These are phyloP conservation scores for Helichrysum umbraculigerum DNA, from an alignment of 129 eudicot species.

Conservation along the genomic window DNA sequence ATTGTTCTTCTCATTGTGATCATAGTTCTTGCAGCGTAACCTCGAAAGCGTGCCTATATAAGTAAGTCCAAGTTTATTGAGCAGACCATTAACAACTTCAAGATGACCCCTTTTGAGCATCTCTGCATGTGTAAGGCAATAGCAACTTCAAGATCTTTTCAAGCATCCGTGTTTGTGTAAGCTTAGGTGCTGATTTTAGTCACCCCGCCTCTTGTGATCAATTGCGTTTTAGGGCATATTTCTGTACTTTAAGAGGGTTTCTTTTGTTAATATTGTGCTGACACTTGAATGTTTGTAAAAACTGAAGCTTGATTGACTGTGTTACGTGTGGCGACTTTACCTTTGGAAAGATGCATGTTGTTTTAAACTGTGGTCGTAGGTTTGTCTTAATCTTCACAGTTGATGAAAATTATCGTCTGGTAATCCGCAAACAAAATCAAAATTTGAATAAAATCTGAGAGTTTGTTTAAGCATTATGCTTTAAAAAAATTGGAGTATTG, in stretches of 20 bases:
- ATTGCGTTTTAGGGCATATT: constrained; percentile 1
- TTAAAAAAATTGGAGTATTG: too few relatives aligned
- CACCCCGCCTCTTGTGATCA: constrained; percentile 1
- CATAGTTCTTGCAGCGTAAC: constrained; percentile 45
- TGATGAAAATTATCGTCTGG: neutral
- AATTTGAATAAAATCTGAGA: neutral
- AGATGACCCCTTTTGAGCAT: constrained; percentile 26
- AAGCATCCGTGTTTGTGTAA: constrained; percentile 7
- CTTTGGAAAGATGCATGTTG: constrained; percentile 9
- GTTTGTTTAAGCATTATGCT: too few relatives aligned
- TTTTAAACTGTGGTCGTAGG: neutral
- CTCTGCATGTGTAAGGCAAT: neutral
- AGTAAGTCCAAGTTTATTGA: constrained; percentile 18
- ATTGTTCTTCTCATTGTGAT: constrained; percentile 60
- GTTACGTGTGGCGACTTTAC: constrained; percentile 4
- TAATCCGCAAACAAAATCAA: too few relatives aligned
- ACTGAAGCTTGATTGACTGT: constrained; percentile 12
- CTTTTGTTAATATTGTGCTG: constrained; percentile 18
- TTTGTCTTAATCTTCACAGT: neutral
- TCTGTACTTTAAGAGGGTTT: constrained; percentile 16
- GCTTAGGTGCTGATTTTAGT: constrained; percentile 10
- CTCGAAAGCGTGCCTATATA: constrained; percentile 4
- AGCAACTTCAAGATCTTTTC: constrained; percentile 16
- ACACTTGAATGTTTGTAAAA: neutral
- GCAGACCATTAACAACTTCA: neutral